Base-by-base conservation (phyloP, 192 early-diverging fungal genomes). In the Dissophora ornata region DNA sequence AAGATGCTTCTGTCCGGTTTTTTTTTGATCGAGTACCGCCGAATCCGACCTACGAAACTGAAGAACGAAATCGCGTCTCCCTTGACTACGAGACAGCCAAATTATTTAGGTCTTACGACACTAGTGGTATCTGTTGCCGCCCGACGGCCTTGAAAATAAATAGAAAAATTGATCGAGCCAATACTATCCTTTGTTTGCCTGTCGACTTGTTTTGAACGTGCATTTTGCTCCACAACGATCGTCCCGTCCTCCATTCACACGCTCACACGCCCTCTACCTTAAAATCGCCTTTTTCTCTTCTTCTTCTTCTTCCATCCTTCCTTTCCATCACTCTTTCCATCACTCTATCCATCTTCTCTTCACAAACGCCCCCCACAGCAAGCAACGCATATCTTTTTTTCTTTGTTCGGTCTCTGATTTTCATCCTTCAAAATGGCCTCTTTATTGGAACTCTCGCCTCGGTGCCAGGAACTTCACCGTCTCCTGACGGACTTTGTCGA, bases 361-460 rank as follows among this genome's bases (percentile, higher is more conserved):
- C n/a, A n/a, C n/a, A n/a, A n/a, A n/a, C n/a, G n/a, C n/a, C n/a
- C n/a, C n/a, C n/a, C n/a, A n/a, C n/a, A n/a, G n/a, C n/a, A n/a
- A n/a, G n/a, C n/a, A n/a, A 38, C 36, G 36, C 5, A 5, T 9
- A 15, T 45, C 3, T 19, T 1, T 56, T 26, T 57, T 26, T 42
- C 24, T 57, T 24, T 24, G 19, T 57, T 41, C 15, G n/a, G n/a
- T n/a, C n/a, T n/a, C n/a, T n/a, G n/a, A n/a, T n/a, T 57, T 38
- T 42, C 13, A 28, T 40, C 36, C 55, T n/a, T n/a, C n/a, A n/a
- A n/a, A 57, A 64, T 67, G 65, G 36, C 65, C 24, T 26, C 54
- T 45, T 46, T 67, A 32, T 67, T 67, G 48, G 65, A 67, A 40
- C 40, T 67, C 42, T 67, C 65, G 10, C 54, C 65, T 38, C 53